A percentile compares a stretch with the other conserved stretches of the same genome.
These are phyloP conservation scores for Trichophyton verrucosum DNA, from an alignment of 2,329 filamentous ascomycete genomes.

Conservation along the genomic window DNA sequence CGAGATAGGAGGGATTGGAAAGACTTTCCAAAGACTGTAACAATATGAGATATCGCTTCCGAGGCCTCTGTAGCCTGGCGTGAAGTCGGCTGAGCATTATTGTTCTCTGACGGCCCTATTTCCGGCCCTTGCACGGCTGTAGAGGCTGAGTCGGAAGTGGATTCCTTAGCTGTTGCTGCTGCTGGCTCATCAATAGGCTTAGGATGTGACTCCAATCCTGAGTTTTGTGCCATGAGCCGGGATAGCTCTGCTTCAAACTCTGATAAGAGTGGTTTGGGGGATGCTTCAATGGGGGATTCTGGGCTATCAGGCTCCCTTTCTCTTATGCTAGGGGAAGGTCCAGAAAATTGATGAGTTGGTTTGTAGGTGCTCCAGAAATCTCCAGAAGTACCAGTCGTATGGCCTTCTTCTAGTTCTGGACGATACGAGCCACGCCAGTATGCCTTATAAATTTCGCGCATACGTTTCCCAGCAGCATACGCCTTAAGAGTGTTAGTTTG, in stretches of 20 bases:
- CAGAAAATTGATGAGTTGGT: neutral
- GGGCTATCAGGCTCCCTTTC: slow-evolving; percentile 14
- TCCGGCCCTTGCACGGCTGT: slow-evolving; percentile 6
- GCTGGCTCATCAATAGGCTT: slow-evolving; percentile 9
- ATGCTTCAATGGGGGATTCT: slow-evolving; percentile 13
- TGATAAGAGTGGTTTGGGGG: slow-evolving; percentile 24
- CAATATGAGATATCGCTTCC: slow-evolving; percentile 14
- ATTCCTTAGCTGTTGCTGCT: neutral
- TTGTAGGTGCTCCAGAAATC: slow-evolving; percentile 7
- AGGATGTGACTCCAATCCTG: slow-evolving; percentile 2
- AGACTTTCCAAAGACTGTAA: slow-evolving; percentile 24
- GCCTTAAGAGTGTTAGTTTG: neutral
- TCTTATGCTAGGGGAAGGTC: neutral
- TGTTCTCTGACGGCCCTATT: neutral
- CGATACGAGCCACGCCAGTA: neutral
- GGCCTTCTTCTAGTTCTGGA: neutral
- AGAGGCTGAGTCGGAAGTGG: neutral
- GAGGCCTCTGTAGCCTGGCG: neutral
- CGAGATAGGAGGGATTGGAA: slow-evolving; percentile 25
- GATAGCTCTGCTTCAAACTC: slow-evolving; percentile 31
- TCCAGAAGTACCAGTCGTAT: too few relatives aligned
- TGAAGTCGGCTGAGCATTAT: neutral
- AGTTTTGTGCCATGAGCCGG: slow-evolving; percentile 18
- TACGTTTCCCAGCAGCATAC: neutral
- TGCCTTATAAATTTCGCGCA: neutral